Evolutionary conservation across 805 yeast genomes (phyloP), one percentile per base, ranked within the genome.

Genomic region (Isabelozyma rhagii): DNA sequence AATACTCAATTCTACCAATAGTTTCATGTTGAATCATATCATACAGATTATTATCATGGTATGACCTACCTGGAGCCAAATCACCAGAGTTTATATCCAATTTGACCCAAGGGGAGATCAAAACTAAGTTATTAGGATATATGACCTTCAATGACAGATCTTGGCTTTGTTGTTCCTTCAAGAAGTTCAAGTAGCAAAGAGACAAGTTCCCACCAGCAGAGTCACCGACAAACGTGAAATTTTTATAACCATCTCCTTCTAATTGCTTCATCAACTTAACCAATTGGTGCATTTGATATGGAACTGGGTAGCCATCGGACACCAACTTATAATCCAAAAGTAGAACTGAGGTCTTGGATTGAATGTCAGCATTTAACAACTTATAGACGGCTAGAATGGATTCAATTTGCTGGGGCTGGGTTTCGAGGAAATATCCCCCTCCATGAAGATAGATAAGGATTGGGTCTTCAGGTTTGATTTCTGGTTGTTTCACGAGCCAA

Each of bases 181-280:
- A 55, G 42, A 52, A 61, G 47, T 70, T 68, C 13, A 70, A 54
- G 49, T 63, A 66, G 14, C 59, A 58, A 17, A 72, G 52, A 13
- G 64, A 55, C 51, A 74, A 62, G 52, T 72, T 64, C 1, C 74
- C 77, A 27, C 78, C 78, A 8, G 77, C 77, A 1, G 77, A 71
- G 53, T 74, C 78, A 3, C 78, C 78, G 54, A 74, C 52, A 5
- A 73, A 55, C 10, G 62, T 60, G 14, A 74, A 58, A 44, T 71
- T 70, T 13, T 55, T 47, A 46, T 56, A 53, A 1, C 67, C 64
- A 11, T 57, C 66, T 0, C 46, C 43, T 25, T 62, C 47, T 18
- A 68, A 55, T 15, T 48, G 49, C 25, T 44, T 45, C 51, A 72
- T 69, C 3, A 70, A 62, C 1, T 54, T 60, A 31, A 60, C 59